These are phyloP conservation scores for Conticribra weissflogii DNA, from an alignment of 108 stramenopile genomes.

Conservation along the genomic window DNA sequence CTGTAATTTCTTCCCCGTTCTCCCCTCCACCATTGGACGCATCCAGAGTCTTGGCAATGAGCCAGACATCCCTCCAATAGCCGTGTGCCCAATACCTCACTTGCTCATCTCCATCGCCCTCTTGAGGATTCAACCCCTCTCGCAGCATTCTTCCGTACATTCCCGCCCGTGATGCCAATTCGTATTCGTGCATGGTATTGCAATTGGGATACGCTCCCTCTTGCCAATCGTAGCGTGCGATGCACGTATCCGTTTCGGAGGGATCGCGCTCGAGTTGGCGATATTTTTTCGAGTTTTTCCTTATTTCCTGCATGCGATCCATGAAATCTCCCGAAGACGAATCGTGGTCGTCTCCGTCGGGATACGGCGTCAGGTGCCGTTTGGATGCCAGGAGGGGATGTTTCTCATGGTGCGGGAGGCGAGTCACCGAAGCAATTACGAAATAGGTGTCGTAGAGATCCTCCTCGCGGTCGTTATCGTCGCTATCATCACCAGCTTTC, in stretches of 20 bases:
- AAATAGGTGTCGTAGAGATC: background rate
- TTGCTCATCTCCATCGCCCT: constrained; percentile 47
- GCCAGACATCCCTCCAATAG: constrained; percentile 80
- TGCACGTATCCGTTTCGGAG: constrained; percentile 58
- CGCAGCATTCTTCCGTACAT: constrained; percentile 41
- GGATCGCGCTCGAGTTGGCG: constrained; percentile 30
- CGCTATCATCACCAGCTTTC: constrained; percentile 8
- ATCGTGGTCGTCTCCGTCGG: constrained; percentile 35
- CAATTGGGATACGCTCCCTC: constrained; percentile 62
- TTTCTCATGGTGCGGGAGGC: constrained; percentile 13
- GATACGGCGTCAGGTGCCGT: constrained; percentile 31
- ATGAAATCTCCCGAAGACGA: too few relatives aligned
- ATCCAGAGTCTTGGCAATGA: constrained; percentile 21
- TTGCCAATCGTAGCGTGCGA: constrained; percentile 72
- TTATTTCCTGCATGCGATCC: constrained; percentile 10
- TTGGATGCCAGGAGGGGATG: constrained; percentile 17
- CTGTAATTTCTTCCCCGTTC: constrained; percentile 34
- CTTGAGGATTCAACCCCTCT: constrained; percentile 10
- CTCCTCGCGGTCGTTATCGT: background rate
- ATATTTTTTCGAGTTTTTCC: constrained; percentile 40
- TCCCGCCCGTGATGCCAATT: constrained; percentile 31
- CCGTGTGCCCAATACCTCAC: constrained; percentile 52
- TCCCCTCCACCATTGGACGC: background rate
- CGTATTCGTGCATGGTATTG: constrained; percentile 73
- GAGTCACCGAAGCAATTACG: constrained; percentile 1